Percentiles rank a stretch among this genome's conserved stretches.
phyloP scores from a whole-genome alignment of 2,329 filamentous ascomycete species.

The Diaporthe sp. region DNA sequence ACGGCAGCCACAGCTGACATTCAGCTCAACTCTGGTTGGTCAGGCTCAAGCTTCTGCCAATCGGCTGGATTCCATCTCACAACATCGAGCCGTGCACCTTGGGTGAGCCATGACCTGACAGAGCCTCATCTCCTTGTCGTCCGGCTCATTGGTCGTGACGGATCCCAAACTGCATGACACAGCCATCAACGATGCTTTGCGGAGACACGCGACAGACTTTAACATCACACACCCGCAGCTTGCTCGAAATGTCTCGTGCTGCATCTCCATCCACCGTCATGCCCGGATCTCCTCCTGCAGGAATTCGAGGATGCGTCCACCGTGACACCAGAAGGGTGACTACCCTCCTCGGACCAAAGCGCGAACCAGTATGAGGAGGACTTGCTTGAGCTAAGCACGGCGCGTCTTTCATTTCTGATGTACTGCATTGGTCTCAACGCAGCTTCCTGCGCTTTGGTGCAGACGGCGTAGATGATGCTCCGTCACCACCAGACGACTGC shows the following conservation, averaged over 20 bases:
- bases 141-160: constrained; percentile 14
- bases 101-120: constrained; percentile 9
- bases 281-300: not conserved
- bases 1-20: constrained; percentile 13
- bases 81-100: not conserved
- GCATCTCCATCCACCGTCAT: not conserved
- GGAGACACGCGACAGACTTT: too few species aligned
- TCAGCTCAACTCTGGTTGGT: constrained; percentile 30
- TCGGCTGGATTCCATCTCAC: constrained; percentile 23
- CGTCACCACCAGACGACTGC: not conserved
- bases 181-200: not conserved
- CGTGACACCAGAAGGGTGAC: not conserved
- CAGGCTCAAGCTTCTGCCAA: constrained; percentile 21
- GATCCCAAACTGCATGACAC: not conserved
- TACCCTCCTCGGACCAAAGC: too few species aligned
- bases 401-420: not conserved
- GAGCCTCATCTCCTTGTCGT: constrained; percentile 14
- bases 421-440: not conserved
- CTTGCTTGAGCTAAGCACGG: not conserved
- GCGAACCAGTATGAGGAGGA: not conserved
- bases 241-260: not conserved
- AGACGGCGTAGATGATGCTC: constrained; percentile 6
- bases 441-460: constrained; percentile 17
- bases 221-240: too few species aligned
- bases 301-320: not conserved